phyloP scores from a whole-genome alignment of 768 basidiomycete species.

The Floccularia luteovirens region DNA sequence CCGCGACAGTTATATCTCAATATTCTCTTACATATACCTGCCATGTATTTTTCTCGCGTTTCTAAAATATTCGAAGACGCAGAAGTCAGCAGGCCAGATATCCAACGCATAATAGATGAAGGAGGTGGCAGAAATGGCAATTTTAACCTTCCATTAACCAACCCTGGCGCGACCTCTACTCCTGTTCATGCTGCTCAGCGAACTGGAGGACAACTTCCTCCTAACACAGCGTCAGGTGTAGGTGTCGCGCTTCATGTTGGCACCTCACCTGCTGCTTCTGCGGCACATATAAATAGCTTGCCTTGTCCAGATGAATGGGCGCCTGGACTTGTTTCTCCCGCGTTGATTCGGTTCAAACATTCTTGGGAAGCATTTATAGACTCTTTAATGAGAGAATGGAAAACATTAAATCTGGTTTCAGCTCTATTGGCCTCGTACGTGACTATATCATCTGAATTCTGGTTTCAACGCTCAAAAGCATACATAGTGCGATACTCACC shows the following conservation, averaged over 20 bases:
- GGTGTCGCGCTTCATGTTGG: constrained; percentile 16
- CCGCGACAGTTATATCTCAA: constrained; percentile 36
- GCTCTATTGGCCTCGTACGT: constrained; percentile 46
- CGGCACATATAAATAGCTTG: constrained; percentile 17
- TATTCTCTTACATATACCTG: constrained; percentile 51
- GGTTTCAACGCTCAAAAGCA: background rate
- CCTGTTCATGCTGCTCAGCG: constrained; percentile 1
- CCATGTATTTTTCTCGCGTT: constrained; percentile 75
- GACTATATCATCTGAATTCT: background rate
- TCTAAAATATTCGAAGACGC: constrained; percentile 72
- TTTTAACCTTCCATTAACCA: background rate
- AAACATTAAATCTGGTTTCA: constrained; percentile 66
- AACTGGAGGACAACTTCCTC: constrained; percentile 8
- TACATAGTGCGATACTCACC: background rate
- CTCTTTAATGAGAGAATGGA: too few relatives aligned
- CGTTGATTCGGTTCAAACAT: constrained; percentile 54
- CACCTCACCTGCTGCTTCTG: constrained; percentile 10
- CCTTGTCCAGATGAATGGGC: constrained; percentile 52
- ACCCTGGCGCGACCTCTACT: background rate
- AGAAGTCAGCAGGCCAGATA: constrained; percentile 68
- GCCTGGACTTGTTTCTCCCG: constrained; percentile 47
- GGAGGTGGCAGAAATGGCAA: constrained; percentile 17
- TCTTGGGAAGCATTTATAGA: constrained; percentile 72
- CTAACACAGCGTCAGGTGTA: constrained; percentile 16
- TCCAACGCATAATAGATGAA: constrained; percentile 44